Evolutionary conservation across 1,284 basidiomycete genomes (phyloP).

Genomic region (Ceratobasidium sp.): DNA sequence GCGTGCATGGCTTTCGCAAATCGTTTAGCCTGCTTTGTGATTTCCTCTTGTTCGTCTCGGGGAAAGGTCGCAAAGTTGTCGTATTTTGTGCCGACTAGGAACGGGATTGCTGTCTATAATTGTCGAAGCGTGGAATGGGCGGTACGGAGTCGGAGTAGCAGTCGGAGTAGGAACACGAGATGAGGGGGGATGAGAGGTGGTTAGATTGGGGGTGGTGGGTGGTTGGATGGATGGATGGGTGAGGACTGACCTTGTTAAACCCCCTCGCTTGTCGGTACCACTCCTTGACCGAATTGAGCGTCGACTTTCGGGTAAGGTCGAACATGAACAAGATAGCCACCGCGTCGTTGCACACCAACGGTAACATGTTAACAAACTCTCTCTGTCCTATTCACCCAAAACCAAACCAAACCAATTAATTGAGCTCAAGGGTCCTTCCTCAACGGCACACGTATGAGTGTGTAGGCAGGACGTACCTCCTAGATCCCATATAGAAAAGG

Average conservation of each 20-base stretch:
- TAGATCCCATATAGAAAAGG: conserved; percentile 99
- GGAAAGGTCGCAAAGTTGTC: conserved; percentile 97
- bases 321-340: conserved; percentile 99
- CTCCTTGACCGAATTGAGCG: conserved; percentile 97
- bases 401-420: background rate
- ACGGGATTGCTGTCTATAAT: conserved; percentile 91
- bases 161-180: background rate
- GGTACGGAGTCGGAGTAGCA: conserved; percentile 3
- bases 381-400: conserved; percentile 71
- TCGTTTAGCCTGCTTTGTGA: conserved; percentile 95
- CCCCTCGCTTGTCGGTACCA: conserved; percentile 99
- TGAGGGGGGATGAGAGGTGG: background rate
- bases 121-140: conserved; percentile 10
- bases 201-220: no score
- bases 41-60: conserved; percentile 97
- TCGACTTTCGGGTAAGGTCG: conserved; percentile 96
- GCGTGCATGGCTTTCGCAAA: conserved; percentile 99
- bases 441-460: background rate
- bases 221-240: no score
- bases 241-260: conserved; percentile 93
- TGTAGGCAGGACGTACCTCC: conserved; percentile 66
- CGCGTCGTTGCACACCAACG: conserved; percentile 97
- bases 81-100: conserved; percentile 97
- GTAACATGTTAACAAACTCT: conserved; percentile 99
- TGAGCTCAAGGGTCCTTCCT: conserved; percentile 1